A percentile compares a stretch with the other conserved stretches of the same genome.
Conservation (phyloP, 371 early-diverging fungal genomes). For the Rhizomucor miehei region DNA sequence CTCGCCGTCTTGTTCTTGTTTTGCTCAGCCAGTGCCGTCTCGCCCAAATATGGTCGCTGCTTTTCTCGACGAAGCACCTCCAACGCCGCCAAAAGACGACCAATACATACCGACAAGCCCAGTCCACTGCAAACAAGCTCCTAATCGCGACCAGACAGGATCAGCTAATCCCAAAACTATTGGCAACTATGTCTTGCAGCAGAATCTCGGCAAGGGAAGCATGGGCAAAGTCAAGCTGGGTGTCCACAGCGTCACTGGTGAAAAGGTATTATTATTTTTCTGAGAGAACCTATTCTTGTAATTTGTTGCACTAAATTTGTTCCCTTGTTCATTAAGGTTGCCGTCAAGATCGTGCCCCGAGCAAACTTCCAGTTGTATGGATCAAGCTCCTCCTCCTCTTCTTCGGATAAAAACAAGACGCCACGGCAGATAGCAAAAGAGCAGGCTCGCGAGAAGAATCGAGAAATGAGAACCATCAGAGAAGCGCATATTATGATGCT, state of each 20-base stretch:
- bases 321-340: slow-evolving; percentile 22
- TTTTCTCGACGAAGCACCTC: slow-evolving; percentile 8
- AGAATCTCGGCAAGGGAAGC: slow-evolving; percentile 42
- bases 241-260: slow-evolving; percentile 42
- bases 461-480: slow-evolving; percentile 89
- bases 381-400: background rate
- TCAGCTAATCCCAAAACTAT: slow-evolving; percentile 23
- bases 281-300: background rate
- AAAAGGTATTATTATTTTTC: slow-evolving; percentile 26
- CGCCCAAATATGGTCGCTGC: slow-evolving; percentile 22
- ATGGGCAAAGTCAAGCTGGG: slow-evolving; percentile 49
- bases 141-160: slow-evolving; percentile 10
- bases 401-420: slow-evolving; percentile 16
- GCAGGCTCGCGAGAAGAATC: slow-evolving; percentile 58
- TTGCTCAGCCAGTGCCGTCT: slow-evolving; percentile 10
- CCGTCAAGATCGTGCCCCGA: slow-evolving; percentile 48
- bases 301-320: background rate
- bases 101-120: background rate
- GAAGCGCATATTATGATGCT: slow-evolving; percentile 92
- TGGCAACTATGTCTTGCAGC: slow-evolving; percentile 36
- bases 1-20: slow-evolving; percentile 8
- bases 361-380: slow-evolving; percentile 24
- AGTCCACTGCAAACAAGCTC: background rate
- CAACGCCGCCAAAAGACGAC: slow-evolving; percentile 4
- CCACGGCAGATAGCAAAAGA: slow-evolving; percentile 37